phyloP scores from a whole-genome alignment of 2,329 filamentous ascomycete species.

The Zymoseptoria passerinii region DNA sequence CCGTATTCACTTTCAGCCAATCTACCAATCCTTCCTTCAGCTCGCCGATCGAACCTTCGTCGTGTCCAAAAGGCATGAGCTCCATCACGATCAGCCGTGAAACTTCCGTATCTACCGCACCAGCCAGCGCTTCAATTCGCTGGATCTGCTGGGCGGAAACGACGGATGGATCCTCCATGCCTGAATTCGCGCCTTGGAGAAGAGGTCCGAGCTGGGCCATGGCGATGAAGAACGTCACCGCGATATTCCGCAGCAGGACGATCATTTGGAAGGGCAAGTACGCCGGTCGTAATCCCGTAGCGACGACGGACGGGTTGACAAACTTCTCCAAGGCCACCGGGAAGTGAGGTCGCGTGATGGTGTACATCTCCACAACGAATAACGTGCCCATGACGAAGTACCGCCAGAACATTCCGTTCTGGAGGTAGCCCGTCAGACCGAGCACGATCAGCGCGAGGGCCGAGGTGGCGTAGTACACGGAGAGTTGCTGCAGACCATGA shows the following conservation, averaged over 20 bases:
- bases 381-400: constrained; percentile 46
- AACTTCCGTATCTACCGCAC: constrained; percentile 60
- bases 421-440: constrained; percentile 57
- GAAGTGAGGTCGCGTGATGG: constrained; percentile 46
- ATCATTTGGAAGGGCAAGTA: constrained; percentile 83
- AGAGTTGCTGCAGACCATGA: constrained; percentile 52
- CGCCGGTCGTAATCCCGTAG: constrained; percentile 43
- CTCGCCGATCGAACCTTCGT: constrained; percentile 54
- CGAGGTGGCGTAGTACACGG: constrained; percentile 54
- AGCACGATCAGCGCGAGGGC: constrained; percentile 53
- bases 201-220: constrained; percentile 72
- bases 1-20: background rate
- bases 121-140: constrained; percentile 54
- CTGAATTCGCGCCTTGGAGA: constrained; percentile 35
- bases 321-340: constrained; percentile 38
- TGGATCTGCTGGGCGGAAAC: constrained; percentile 56
- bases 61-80: constrained; percentile 70
- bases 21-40: constrained; percentile 72
- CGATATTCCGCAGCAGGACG: constrained; percentile 63
- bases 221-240: constrained; percentile 73
- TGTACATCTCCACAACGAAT: constrained; percentile 49
- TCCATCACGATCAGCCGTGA: constrained; percentile 65
- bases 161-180: constrained; percentile 16
- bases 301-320: constrained; percentile 41
- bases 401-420: constrained; percentile 53